Conservation (phyloP, 1,284 basidiomycete species). For the Pisolithus thermaeus region DNA sequence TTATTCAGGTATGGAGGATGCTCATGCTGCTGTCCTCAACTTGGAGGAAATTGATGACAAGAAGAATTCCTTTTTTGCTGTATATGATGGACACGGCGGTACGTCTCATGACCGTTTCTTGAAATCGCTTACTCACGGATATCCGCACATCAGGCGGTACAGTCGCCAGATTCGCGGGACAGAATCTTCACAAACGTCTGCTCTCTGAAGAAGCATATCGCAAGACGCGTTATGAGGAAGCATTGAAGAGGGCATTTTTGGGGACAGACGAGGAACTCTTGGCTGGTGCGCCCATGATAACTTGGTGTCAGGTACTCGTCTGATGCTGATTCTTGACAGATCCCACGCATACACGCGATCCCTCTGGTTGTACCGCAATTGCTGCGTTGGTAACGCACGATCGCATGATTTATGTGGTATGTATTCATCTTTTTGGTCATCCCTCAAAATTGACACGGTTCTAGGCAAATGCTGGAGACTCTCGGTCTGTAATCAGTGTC, state of each 20-base stretch:
- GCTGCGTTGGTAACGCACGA: conserved; percentile 79
- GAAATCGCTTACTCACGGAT: conserved; percentile 5
- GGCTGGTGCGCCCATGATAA: conserved; percentile 50
- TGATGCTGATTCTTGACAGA: conserved; percentile 42
- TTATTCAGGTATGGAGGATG: conserved; percentile 92
- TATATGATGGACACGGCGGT: conserved; percentile 99
- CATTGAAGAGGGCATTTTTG: conserved; percentile 87
- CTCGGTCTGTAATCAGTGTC: conserved; percentile 84
- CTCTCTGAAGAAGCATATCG: conserved; percentile 69
- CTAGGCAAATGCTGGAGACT: conserved; percentile 98
- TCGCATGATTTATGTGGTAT: conserved; percentile 76
- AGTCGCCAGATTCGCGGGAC: conserved; percentile 88
- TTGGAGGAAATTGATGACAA: conserved; percentile 49
- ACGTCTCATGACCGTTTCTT: conserved; percentile 24
- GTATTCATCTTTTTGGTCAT: conserved; percentile 1
- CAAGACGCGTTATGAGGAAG: conserved; percentile 64
- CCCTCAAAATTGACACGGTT: background rate
- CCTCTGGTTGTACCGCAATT: conserved; percentile 96
- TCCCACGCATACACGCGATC: conserved; percentile 82
- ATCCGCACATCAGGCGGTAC: conserved; percentile 57
- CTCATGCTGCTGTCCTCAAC: conserved; percentile 80
- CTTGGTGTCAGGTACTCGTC: background rate
- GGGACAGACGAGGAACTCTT: conserved; percentile 94
- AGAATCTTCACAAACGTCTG: conserved; percentile 83
- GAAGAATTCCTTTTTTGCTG: conserved; percentile 84